A percentile compares a stretch with the other conserved stretches of the same genome.
Conservation (phyloP, 495 filamentous ascomycete species). For the Penicillium antarcticum region DNA sequence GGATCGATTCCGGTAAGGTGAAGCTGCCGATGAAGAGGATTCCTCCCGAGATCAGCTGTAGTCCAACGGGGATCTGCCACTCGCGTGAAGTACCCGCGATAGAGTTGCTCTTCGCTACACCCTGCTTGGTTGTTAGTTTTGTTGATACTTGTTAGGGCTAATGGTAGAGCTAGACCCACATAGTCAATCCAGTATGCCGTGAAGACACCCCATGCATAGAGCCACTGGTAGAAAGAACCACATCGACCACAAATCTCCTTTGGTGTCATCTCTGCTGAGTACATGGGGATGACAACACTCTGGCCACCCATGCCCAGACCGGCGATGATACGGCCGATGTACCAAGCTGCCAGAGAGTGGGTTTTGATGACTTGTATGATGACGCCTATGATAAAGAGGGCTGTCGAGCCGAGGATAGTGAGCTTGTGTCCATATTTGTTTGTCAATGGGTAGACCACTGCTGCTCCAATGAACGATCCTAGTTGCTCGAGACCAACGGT, state of each 20-base stretch:
- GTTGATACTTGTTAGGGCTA: background rate
- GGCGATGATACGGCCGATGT: constrained; percentile 47
- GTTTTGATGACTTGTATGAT: constrained; percentile 44
- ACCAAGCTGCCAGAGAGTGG: constrained; percentile 41
- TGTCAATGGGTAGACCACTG: constrained; percentile 46
- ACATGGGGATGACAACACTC: constrained; percentile 56
- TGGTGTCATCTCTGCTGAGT: constrained; percentile 54
- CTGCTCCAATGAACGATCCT: constrained; percentile 42
- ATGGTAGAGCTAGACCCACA: constrained; percentile 14
- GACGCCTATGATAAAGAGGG: constrained; percentile 44
- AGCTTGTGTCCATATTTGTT: constrained; percentile 42
- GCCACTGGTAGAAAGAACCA: constrained; percentile 50
- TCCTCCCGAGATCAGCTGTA: constrained; percentile 48
- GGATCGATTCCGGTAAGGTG: constrained; percentile 45
- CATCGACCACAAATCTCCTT: constrained; percentile 52
- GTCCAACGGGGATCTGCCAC: constrained; percentile 54
- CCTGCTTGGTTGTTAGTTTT: constrained; percentile 5
- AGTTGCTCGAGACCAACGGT: constrained; percentile 45
- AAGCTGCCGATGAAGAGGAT: constrained; percentile 46
- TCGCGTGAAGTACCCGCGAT: constrained; percentile 51
- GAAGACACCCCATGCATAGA: constrained; percentile 51
- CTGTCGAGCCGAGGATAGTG: constrained; percentile 39
- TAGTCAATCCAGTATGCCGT: constrained; percentile 54
- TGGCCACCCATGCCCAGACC: constrained; percentile 57
- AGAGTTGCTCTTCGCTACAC: constrained; percentile 42